These are phyloP conservation scores for Coniophora puteana DNA, from an alignment of 1,284 basidiomycete species.

Conservation along the genomic window DNA sequence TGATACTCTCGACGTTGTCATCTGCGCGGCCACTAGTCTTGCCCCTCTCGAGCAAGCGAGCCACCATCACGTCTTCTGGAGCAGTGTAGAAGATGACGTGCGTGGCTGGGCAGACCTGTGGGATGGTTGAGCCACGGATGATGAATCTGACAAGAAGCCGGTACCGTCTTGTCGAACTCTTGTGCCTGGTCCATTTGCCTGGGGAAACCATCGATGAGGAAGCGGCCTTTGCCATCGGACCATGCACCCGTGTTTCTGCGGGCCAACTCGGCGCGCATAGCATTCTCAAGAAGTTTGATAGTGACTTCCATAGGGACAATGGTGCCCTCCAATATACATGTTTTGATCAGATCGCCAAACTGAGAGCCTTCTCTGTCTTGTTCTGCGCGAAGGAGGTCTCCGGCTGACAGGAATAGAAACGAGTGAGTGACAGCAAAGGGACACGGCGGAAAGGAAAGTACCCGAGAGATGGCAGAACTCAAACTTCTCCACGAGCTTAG, in stretches of 20 bases:
- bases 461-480: constrained; percentile 94
- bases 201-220: constrained; percentile 98
- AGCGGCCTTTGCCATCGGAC: constrained; percentile 75
- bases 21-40: constrained; percentile 96
- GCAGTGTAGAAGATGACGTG: constrained; percentile 87
- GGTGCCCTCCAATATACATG: constrained; percentile 88
- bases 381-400: constrained; percentile 94
- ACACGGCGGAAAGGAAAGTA: constrained; percentile 27
- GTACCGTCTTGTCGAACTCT: constrained; percentile 87
- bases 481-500: constrained; percentile 83
- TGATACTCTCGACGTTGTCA: constrained; percentile 94
- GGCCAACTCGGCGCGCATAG: constrained; percentile 74
- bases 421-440: constrained; percentile 4
- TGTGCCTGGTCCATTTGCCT: constrained; percentile 98
- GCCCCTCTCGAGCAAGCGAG: constrained; percentile 83
- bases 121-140: neutral
- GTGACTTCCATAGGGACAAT: constrained; percentile 99
- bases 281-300: constrained; percentile 92
- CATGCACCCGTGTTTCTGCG: constrained; percentile 52
- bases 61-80: constrained; percentile 85
- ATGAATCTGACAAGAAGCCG: constrained; percentile 1
- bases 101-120: constrained; percentile 75
- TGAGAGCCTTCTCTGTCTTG: constrained; percentile 85
- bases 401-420: constrained; percentile 52
- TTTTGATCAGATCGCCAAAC: constrained; percentile 85